Base-by-base conservation (phyloP, 129 eudicot species). In the Helianthus annuus region DNA sequence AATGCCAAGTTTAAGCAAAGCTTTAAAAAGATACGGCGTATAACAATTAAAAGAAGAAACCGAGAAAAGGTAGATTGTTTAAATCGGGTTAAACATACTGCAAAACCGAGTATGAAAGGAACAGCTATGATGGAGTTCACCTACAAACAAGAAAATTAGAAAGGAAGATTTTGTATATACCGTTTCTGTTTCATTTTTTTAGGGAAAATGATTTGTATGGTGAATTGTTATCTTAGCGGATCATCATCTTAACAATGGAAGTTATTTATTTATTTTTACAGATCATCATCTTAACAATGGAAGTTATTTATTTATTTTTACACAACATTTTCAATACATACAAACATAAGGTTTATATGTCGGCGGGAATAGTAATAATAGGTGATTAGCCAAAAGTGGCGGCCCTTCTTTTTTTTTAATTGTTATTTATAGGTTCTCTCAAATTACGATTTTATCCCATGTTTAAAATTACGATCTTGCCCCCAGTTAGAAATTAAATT, bases 1-100 rank as follows among this genome's bases (percentile, higher is more conserved):
- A 45, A 94, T 94, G 99, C 99, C 99, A 62, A 80, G 91, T 76
- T 83, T 94, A 73, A 89, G 85, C 83, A 90, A 86, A 83, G 97
- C 89, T 57, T 81, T 94, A 75, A 81, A 70, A 74, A 80, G 99
- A 49, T 94, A 94, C 64, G 99, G 97, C 40, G 84, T 88, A 29
- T 88, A 66, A 83, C 27, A 46, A 60, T 7, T 22, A 11, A n/a
- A n/a, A n/a, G n/a, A n/a, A n/a, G n/a, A n/a, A 7, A 29, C 68
- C 48, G 6, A 27, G 76, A 15, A 32, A 32, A 38, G n/a, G 45
- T 44, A 63, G 51, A 46, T 10, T 36, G 19, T 34, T 36, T 29
- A 24, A 60, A 22, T 38, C 34, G 19, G 24, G 44, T 24, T 34
- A 29, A 27, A 9, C 42, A 11, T 36, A 48, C 6, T 1, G 42